Evolutionary conservation across 371 early-diverging fungal species (phyloP), one percentile per base, ranked within the genome.

Genomic region (Rhizomucor miehei): DNA sequence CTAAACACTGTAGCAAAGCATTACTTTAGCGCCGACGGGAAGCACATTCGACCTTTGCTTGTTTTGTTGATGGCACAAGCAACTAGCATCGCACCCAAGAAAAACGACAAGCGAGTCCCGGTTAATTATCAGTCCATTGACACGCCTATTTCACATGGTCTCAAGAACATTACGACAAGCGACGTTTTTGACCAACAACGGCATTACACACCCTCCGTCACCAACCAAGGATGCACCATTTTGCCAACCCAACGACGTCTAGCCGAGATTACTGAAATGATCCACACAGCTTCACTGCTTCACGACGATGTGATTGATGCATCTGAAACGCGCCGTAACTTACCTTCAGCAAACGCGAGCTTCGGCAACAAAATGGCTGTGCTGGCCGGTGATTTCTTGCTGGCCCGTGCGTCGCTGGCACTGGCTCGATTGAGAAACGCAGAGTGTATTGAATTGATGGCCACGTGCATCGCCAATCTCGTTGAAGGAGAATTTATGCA

Each of bases 401-500:
- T 98, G 20, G 95, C 95, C 0, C 84, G 95, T 8, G 92, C 98
- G 0, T 95, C 96, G 0, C 72, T 96, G 52, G 92, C 95, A 0
- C 77, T 98, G 40, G 92, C 97, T 0, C 77, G 88, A 14, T 67
- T 98, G 52, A 85, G 92, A 23, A 90, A 93, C 59, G 77, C 90
- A 35, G 92, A 94, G 62, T 95, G 95, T 12, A 93, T 91, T 14
- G 97, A 97, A 58, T 72, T 96, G 47, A 84, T 97, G 69, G 89
- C 94, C 36, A 92, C 95, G 3, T 92, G 93, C 48, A 92, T 98
- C 67, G 86, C 91, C 16, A 89, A 95, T 58, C 67, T 96, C 35
- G 97, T 95, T 0, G 97, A 97, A 67, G 97, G 98, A 19, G 97
- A 97, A 73, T 92, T 98, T 59, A 93, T 95, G 92, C 95, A 98